Conservation (phyloP, 176 grass and related monocot species). For the Aegilops sharonensis region DNA sequence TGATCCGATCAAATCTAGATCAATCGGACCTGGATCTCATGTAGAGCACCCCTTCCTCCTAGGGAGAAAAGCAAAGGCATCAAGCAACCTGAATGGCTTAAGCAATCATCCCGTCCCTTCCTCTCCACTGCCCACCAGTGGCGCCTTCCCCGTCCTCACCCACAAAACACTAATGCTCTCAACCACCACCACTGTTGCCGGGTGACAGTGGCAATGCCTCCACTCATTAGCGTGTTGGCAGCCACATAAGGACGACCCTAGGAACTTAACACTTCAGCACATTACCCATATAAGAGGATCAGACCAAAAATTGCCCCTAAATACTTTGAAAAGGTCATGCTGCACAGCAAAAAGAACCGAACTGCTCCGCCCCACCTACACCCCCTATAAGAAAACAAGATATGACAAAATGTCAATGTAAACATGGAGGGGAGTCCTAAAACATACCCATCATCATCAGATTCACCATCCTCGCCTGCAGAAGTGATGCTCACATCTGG, state of each 20-base stretch:
- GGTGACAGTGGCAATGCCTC: not conserved
- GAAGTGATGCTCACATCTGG: constrained; percentile 80
- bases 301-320: not conserved
- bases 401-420: constrained; percentile 8
- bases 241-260: not conserved
- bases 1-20: not conserved
- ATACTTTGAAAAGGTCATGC: not conserved
- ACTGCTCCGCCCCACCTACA: not conserved
- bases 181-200: not conserved
- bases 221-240: not conserved
- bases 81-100: not conserved
- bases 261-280: not conserved
- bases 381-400: not conserved
- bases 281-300: not conserved
- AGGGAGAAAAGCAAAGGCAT: not conserved
- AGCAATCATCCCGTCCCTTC: not conserved
- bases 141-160: not conserved
- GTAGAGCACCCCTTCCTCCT: not conserved
- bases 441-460: constrained; percentile 76
- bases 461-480: constrained; percentile 63
- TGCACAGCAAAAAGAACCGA: not conserved
- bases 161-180: not conserved
- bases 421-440: constrained; percentile 6
- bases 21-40: not conserved
- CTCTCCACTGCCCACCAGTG: not conserved